Evolutionary conservation across 306 rosid species (phyloP).

Genomic region (Dicorynia guianensis): DNA sequence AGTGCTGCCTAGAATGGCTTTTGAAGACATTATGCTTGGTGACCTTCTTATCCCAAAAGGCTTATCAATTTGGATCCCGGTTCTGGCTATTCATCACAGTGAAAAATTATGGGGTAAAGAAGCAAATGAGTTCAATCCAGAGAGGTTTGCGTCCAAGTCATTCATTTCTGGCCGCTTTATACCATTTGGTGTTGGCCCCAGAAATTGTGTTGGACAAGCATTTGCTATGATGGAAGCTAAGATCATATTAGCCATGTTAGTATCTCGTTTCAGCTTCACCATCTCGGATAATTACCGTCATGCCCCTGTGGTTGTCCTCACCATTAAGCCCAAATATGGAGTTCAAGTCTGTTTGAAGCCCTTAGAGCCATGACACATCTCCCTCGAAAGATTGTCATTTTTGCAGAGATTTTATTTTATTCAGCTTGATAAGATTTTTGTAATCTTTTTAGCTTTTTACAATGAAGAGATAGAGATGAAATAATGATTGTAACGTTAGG

Average conservation of each 20-base stretch:
- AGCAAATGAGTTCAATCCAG: slow-evolving; percentile 89
- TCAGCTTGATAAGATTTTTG: neutral
- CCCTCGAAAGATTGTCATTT: too few relatives aligned
- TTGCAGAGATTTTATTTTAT: neutral
- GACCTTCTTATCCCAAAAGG: slow-evolving; percentile 91
- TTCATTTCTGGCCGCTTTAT: slow-evolving; percentile 74
- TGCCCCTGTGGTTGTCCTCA: slow-evolving; percentile 89
- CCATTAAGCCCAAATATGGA: slow-evolving; percentile 90
- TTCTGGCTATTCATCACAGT: slow-evolving; percentile 93
- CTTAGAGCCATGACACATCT: slow-evolving; percentile 39
- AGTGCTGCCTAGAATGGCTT: slow-evolving; percentile 90
- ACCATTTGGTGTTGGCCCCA: slow-evolving; percentile 88
- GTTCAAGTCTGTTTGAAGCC: slow-evolving; percentile 90
- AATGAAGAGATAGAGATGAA: slow-evolving; percentile 45
- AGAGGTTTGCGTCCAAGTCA: slow-evolving; percentile 79
- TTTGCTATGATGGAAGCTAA: slow-evolving; percentile 97
- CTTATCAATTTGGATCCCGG: slow-evolving; percentile 93
- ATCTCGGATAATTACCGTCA: slow-evolving; percentile 77
- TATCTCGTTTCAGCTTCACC: slow-evolving; percentile 73
- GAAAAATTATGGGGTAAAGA: slow-evolving; percentile 91
- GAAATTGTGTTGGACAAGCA: slow-evolving; percentile 89
- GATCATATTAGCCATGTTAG: slow-evolving; percentile 82
- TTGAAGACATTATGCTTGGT: slow-evolving; percentile 82
- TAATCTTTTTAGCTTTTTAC: slow-evolving; percentile 26
- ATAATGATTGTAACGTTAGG: slow-evolving; percentile 43